These are phyloP conservation scores for Canavalia ensiformis DNA, from an alignment of 306 rosid species.

Conservation along the genomic window DNA sequence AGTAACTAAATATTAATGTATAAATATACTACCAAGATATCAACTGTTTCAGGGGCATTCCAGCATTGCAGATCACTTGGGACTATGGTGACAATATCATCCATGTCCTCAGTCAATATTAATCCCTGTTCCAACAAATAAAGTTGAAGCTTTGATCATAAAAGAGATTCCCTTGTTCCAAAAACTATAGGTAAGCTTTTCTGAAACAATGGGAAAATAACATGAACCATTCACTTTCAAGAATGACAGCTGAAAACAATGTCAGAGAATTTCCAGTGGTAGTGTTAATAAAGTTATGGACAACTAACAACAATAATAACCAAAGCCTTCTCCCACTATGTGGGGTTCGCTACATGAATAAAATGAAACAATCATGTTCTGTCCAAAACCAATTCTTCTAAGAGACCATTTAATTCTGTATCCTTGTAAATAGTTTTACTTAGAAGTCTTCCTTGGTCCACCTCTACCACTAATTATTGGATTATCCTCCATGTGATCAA, in stretches of 20 bases:
- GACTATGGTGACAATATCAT: slow-evolving; percentile 73
- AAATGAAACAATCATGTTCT: not conserved
- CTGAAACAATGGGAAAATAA: too few relatives aligned
- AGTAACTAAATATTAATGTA: not conserved
- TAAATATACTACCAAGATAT: slow-evolving; percentile 86
- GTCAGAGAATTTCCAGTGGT: too few relatives aligned
- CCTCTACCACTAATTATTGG: too few relatives aligned
- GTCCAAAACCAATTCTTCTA: not conserved
- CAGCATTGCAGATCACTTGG: slow-evolving; percentile 91
- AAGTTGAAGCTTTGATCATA: too few relatives aligned
- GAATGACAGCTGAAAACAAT: too few relatives aligned
- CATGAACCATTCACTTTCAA: too few relatives aligned
- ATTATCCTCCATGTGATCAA: too few relatives aligned
- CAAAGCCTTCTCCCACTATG: not conserved
- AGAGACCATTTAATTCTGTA: not conserved
- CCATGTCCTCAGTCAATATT: slow-evolving; percentile 92
- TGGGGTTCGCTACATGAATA: not conserved
- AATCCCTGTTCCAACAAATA: slow-evolving; percentile 71
- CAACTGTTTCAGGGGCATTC: slow-evolving; percentile 94
- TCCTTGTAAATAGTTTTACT: too few relatives aligned
- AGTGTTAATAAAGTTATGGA: too few relatives aligned
- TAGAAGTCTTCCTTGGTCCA: too few relatives aligned
- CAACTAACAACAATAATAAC: not conserved
- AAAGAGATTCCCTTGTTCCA: too few relatives aligned
- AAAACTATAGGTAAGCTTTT: too few relatives aligned